Evolutionary conservation across 345 rosid genomes (phyloP).

Genomic region (Corchorus olitorius): DNA sequence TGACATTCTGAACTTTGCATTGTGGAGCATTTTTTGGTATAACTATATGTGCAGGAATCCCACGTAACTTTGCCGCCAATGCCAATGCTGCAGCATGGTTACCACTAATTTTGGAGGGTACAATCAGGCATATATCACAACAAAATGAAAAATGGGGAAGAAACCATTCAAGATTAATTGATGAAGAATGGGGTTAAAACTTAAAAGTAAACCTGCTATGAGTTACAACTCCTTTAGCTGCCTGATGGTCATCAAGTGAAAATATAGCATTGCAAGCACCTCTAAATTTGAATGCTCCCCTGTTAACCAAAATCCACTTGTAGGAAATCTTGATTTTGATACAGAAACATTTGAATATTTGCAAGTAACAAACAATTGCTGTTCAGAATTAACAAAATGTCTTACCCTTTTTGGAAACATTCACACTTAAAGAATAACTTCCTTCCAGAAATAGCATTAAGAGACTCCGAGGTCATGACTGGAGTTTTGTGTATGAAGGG

Average conservation of each 20-base stretch:
- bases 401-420: constrained; percentile 92
- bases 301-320: constrained; percentile 21
- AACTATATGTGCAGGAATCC: constrained; percentile 74
- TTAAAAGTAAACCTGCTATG: constrained; percentile 77
- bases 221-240: constrained; percentile 83
- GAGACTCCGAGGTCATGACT: constrained; percentile 67
- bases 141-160: neutral
- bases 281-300: constrained; percentile 95
- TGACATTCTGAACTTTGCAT: constrained; percentile 85
- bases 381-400: constrained; percentile 10
- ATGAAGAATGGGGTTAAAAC: neutral
- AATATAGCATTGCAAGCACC: constrained; percentile 89
- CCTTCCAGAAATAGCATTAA: constrained; percentile 63
- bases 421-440: constrained; percentile 81
- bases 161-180: constrained; percentile 1
- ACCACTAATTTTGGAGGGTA: constrained; percentile 53
- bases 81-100: constrained; percentile 97
- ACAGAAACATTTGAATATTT: neutral
- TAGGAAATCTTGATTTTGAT: neutral
- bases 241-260: constrained; percentile 65
- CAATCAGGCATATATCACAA: constrained; percentile 21
- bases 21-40: constrained; percentile 86
- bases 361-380: neutral
- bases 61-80: constrained; percentile 78
- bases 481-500: constrained; percentile 71